Base-by-base conservation (phyloP, 306 rosid species). In the Acacia acuminata region DNA sequence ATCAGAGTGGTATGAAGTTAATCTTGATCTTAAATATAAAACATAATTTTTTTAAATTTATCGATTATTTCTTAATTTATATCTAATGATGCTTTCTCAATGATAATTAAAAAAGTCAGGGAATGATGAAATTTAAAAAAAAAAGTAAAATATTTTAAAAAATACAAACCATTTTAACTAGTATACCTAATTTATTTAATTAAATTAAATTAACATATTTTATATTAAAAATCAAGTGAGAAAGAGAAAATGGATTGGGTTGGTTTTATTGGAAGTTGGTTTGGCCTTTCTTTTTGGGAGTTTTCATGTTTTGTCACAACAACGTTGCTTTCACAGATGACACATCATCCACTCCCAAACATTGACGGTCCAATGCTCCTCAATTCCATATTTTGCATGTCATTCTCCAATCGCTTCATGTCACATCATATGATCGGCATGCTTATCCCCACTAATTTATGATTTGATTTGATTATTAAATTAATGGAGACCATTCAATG, bases 331-430 rank as follows among this genome's bases (percentile, higher is more conserved):
- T 10, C 12, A n/a, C 48, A 20, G 8, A 56, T 56, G 14, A 36
- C 14, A 48, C 82, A 40, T 20, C 61, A 19, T 53, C 61, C 61
- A 53, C 24, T 20, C 3, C 55, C 24, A 56, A 13, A 7, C 63
- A 7, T 56, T 56, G 65, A 22, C 65, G 79, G 71, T 73, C 79
- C 82, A 63, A 72, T 73, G 42, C 3, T 27, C 40, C 14, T 4
- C 3, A 13, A 27, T 13, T 27, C n/a, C 40, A 13, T 7, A 11
- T 45, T 45, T 13, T 27, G 69, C 20, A 27, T 7, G n/a, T 45
- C 76, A 24, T 45, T 45, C 20, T 7, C 58, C 30, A 71, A 30
- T 25, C 17, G 3, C 27, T 3, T 3, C 25, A n/a, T 0, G 27
- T 56, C 63, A 56, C 63, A n/a, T 56, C 63, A 53, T 5, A 53